Conservation (phyloP, 768 basidiomycete species). For the Hericium coralloides region DNA sequence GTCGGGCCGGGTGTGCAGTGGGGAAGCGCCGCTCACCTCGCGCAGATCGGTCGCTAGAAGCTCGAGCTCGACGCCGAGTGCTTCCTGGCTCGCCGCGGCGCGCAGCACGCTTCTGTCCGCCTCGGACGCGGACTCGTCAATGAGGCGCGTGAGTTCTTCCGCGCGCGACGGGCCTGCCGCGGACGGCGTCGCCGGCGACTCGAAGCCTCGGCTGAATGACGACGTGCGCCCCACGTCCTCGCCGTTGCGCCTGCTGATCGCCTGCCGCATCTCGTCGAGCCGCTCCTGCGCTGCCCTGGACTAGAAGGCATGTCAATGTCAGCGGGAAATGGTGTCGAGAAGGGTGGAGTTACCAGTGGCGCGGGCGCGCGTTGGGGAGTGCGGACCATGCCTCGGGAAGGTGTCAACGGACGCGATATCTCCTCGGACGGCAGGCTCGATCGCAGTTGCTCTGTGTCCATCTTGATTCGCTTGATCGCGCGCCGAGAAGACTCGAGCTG, state of each 20-base stretch:
- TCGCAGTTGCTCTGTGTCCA: conserved; percentile 46
- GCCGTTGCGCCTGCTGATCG: conserved; percentile 53
- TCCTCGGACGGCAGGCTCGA: conserved; percentile 5
- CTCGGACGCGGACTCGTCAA: conserved; percentile 47
- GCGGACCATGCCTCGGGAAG: conserved; percentile 40
- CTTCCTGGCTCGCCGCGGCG: conserved; percentile 45
- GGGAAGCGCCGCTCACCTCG: conserved; percentile 36
- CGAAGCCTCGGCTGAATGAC: not conserved
- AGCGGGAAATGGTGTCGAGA: conserved; percentile 26
- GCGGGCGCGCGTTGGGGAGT: conserved; percentile 34
- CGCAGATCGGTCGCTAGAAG: conserved; percentile 42
- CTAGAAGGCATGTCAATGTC: conserved; percentile 26
- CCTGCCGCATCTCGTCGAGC: conserved; percentile 74
- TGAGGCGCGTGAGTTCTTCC: conserved; percentile 31
- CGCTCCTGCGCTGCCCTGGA: conserved; percentile 69
- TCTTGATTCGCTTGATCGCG: conserved; percentile 65
- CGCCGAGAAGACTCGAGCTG: conserved; percentile 68
- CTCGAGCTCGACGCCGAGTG: conserved; percentile 42
- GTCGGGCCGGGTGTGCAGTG: not conserved
- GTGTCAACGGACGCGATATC: conserved; percentile 34
- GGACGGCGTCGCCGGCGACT: conserved; percentile 17
- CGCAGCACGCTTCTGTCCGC: conserved; percentile 48
- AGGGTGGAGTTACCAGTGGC: conserved; percentile 5
- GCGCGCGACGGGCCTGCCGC: conserved; percentile 23
- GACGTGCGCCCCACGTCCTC: conserved; percentile 28